Evolutionary conservation across 1,284 basidiomycete species (phyloP), one percentile per base, ranked within the genome.

Genomic region (Abortiporus biennis): DNA sequence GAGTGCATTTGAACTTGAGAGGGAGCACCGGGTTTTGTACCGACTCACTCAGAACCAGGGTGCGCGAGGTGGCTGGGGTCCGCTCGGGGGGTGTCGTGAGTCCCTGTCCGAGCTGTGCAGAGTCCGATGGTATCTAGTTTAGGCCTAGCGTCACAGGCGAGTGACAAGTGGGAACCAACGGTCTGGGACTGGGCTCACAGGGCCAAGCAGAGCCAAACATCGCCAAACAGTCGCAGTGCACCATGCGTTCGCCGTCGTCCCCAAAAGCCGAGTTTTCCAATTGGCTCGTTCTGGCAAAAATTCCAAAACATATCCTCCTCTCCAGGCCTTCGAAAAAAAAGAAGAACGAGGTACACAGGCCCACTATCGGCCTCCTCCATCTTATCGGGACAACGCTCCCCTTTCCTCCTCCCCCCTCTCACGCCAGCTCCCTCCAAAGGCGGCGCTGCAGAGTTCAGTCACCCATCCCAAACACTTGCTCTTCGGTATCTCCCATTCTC

Each of bases 341-440:
- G 41, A 48, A 43, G 40, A 41, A 44, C 47, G 42, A 47, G 46
- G 46, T 43, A 48, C 43, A 29, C 40, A 15, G 38, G 31, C 38
- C 15, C 29, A 16, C 30, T 12, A 20, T 17, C 32, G 12, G 9
- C 12, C 25, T 23, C 38, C 33, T 22, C 25, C 43, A n/a, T 32
- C 27, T 33, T 23, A 29, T 20, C 27, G 15, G 38, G 19, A 30
- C 31, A 23, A 21, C 27, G 19, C 21, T 36, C 22, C 20, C 25
- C 40, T 25, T 13, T 24, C 21, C 40, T 15, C 40, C 19, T 39
- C 35, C 40, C 33, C 29, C 21, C 25, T 31, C 39, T 22, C 39
- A 41, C 39, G 25, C 39, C 39, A 17, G 8, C 17, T n/a, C n/a
- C n/a, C n/a, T n/a, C n/a, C n/a, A 33, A 21, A 11, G 12, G 16